Conservation (phyloP, 345 rosid species). For the Populus alba region DNA sequence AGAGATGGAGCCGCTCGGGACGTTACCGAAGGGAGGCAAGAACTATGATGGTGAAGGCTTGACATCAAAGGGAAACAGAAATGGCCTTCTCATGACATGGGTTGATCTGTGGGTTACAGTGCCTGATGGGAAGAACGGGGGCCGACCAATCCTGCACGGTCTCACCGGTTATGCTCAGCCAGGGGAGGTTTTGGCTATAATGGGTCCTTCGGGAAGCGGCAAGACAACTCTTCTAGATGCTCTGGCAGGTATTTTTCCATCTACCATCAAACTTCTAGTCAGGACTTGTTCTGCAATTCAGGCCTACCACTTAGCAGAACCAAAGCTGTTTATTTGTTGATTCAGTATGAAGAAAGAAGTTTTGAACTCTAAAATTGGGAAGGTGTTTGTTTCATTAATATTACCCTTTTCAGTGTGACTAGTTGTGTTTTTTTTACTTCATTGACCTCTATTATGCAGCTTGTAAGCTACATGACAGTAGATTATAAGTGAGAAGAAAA, state of each 20-base stretch:
- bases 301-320: too few species aligned
- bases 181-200: slow-evolving; percentile 37
- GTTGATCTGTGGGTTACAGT: slow-evolving; percentile 39
- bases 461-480: too few species aligned
- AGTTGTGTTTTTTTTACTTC: too few species aligned
- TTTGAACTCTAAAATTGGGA: too few species aligned
- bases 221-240: slow-evolving; percentile 56
- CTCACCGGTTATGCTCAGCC: slow-evolving; percentile 44
- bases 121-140: slow-evolving; percentile 21
- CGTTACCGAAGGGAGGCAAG: neutral
- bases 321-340: too few species aligned
- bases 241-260: slow-evolving; percentile 33
- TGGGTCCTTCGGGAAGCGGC: slow-evolving; percentile 61
- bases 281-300: too few species aligned
- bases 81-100: slow-evolving; percentile 43
- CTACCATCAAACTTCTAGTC: too few species aligned
- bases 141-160: slow-evolving; percentile 28
- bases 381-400: too few species aligned
- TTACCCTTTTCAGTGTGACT: too few species aligned
- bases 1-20: neutral
- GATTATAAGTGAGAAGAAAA: too few species aligned
- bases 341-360: too few species aligned
- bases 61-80: neutral
- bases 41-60: neutral
- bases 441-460: too few species aligned